Evolutionary conservation across 805 yeast genomes (phyloP).

Genomic region (Tetrapisispora arboricola): DNA sequence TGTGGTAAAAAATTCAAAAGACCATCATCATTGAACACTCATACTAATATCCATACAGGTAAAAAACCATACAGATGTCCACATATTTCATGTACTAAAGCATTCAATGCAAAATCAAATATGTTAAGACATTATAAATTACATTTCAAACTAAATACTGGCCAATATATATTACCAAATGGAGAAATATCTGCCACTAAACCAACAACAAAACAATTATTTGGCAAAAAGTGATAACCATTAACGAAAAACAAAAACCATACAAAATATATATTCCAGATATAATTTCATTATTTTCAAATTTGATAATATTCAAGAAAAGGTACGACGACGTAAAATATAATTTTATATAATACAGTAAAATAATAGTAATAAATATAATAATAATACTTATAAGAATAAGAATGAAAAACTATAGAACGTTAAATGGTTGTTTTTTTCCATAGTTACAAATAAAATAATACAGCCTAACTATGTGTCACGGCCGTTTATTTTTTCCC

Average conservation of each 20-base stretch:
- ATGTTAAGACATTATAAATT: constrained; percentile 24
- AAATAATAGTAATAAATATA: no score
- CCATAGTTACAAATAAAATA: no score
- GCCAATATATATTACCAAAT: constrained; percentile 14
- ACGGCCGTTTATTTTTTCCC: no score
- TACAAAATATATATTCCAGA: neutral
- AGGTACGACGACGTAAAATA: no score
- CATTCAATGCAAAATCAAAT: constrained; percentile 36
- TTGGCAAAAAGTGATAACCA: constrained; percentile 1
- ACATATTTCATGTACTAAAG: constrained; percentile 50
- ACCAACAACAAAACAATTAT: constrained; percentile 14
- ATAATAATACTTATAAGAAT: no score
- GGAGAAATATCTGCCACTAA: constrained; percentile 10
- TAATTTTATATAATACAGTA: no score
- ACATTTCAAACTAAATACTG: constrained; percentile 16
- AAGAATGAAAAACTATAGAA: no score
- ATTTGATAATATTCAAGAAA: no score
- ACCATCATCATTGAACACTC: constrained; percentile 80
- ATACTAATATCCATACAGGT: constrained; percentile 75
- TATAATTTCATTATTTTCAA: no score
- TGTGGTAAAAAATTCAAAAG: constrained; percentile 77
- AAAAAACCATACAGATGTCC: constrained; percentile 77
- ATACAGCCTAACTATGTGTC: no score
- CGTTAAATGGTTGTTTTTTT: no score
- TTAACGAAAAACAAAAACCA: neutral